Base-by-base conservation (phyloP, 2,329 filamentous ascomycete species). In the Sporothrix schenckii region DNA sequence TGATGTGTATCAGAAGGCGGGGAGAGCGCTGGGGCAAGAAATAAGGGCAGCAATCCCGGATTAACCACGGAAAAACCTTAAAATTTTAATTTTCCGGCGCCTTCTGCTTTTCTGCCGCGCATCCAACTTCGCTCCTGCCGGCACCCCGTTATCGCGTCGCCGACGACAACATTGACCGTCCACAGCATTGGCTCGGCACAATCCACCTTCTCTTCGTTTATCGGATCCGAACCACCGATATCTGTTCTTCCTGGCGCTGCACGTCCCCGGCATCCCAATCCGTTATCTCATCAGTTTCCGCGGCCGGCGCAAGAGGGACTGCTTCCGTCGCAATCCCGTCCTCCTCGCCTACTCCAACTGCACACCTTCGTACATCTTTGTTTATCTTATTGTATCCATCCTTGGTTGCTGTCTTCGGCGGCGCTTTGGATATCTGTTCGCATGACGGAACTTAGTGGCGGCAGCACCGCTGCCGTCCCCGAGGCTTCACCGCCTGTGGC, bases 11-110 rank as follows among this genome's bases (percentile, higher is more conserved):
- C 76, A 71, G 69, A 70, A 70, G 63, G 68, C 70, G 72, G 71
- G 68, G 69, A 71, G 67, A 34, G 65, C 60, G 30, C 69, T 74
- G 76, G 76, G 76, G 76, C 76, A 76, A 72, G 71, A 77, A 76
- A 76, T 76, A 75, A 77, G 75, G 76, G 76, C 75, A 76, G 73
- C 72, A 56, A 56, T 56, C 60, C 72, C 73, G 74, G 75, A 76
- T 69, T 68, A 74, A 72, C 65, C 60, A 49, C 72, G 72, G 72
- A 74, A 76, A 69, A 72, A 70, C 69, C 53, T 11, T n/a, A 27
- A 75, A 74, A 74, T 77, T 77, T 73, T 50, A 49, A 66, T 71
- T 21, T 49, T 68, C 70, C 70, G 65, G 66, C 66, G 47, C 69
- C 41, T 67, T 63, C 61, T 54, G 49, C 69, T 67, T 72, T 70